These are phyloP conservation scores for Trichophyton rubrum DNA, from an alignment of 2,329 filamentous ascomycete species.

Conservation along the genomic window DNA sequence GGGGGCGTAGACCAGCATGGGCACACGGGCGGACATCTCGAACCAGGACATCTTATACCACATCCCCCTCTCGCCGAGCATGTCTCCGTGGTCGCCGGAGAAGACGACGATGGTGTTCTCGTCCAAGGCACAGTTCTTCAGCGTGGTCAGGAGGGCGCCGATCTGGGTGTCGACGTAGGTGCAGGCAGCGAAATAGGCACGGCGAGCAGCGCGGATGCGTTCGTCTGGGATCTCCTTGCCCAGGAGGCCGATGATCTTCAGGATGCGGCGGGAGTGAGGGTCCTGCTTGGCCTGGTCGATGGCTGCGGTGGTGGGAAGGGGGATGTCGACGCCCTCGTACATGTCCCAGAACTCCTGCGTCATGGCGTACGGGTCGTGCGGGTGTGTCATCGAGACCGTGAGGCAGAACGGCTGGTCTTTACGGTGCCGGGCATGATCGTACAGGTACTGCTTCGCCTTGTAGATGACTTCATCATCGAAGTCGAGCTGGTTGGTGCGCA, in stretches of 20 bases:
- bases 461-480: constrained; percentile 96
- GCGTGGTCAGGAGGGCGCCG: constrained; percentile 62
- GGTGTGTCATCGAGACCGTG: constrained; percentile 87
- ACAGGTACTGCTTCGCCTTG: constrained; percentile 77
- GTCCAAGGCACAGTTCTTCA: constrained; percentile 66
- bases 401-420: constrained; percentile 68
- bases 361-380: constrained; percentile 91
- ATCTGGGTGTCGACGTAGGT: constrained; percentile 91
- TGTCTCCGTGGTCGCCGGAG: constrained; percentile 87
- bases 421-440: constrained; percentile 76
- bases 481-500: constrained; percentile 87
- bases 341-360: constrained; percentile 86
- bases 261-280: constrained; percentile 70
- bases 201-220: constrained; percentile 70
- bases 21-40: constrained; percentile 79
- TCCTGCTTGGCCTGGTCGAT: constrained; percentile 75
- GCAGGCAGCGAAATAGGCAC: constrained; percentile 85
- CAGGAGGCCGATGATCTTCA: constrained; percentile 79
- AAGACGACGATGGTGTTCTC: constrained; percentile 87
- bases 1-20: constrained; percentile 73
- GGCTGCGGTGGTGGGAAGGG: constrained; percentile 57
- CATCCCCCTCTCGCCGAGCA: constrained; percentile 81
- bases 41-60: constrained; percentile 99
- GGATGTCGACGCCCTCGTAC: constrained; percentile 81
- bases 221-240: constrained; percentile 72